These are phyloP conservation scores for Arctium minus DNA, from an alignment of 129 eudicot genomes.

Conservation along the genomic window DNA sequence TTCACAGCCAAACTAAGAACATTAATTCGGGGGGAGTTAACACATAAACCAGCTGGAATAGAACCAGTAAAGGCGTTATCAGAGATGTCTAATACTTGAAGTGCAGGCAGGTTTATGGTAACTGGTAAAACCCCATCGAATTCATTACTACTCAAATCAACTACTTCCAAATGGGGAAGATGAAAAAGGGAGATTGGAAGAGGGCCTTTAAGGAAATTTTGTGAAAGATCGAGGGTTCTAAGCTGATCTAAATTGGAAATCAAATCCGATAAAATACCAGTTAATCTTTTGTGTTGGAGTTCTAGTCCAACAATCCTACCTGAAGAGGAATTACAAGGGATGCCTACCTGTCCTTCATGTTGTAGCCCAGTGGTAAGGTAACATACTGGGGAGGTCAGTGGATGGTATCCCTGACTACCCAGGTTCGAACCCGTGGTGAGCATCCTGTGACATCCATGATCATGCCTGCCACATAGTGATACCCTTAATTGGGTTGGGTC, in stretches of 20 bases:
- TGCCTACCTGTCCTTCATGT: too few species aligned
- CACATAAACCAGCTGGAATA: slow-evolving; percentile 50
- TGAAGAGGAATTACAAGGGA: slow-evolving; percentile 43
- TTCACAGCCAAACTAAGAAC: slow-evolving; percentile 30
- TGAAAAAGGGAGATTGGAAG: slow-evolving; percentile 45
- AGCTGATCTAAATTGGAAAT: slow-evolving; percentile 45
- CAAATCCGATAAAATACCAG: slow-evolving; percentile 41
- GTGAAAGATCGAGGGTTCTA: slow-evolving; percentile 54
- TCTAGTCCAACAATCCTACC: slow-evolving; percentile 46
- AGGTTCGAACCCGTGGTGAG: too few species aligned
- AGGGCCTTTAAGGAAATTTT: slow-evolving; percentile 39
- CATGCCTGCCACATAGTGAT: too few species aligned
- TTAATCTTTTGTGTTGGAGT: slow-evolving; percentile 26
- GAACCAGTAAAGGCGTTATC: slow-evolving; percentile 13
- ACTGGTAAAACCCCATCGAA: slow-evolving; percentile 45
- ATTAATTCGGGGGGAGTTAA: slow-evolving; percentile 35
- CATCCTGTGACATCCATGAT: too few species aligned
- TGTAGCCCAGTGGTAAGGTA: too few species aligned
- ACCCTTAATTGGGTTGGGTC: too few species aligned
- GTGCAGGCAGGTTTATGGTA: slow-evolving; percentile 43
- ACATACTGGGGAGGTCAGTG: too few species aligned
- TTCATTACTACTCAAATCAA: slow-evolving; percentile 48
- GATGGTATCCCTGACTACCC: too few species aligned
- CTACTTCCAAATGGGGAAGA: slow-evolving; percentile 37
- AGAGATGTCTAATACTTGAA: slow-evolving; percentile 38